Conservation (phyloP, 345 rosid genomes). For the Populus pruinosa region DNA sequence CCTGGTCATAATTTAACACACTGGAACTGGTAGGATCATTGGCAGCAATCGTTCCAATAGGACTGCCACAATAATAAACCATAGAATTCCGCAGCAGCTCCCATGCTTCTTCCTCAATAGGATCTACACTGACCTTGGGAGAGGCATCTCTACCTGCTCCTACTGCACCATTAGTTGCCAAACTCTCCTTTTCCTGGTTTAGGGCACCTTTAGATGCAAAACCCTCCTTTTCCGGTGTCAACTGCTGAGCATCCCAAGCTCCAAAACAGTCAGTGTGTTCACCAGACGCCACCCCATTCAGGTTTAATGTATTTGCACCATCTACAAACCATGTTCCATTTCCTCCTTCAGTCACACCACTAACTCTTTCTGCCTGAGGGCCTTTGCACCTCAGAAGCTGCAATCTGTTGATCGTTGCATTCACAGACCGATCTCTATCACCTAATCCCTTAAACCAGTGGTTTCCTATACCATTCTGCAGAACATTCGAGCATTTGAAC, state of each 20-base stretch:
- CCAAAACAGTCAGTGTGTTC: slow-evolving; percentile 26
- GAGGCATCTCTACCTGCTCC: slow-evolving; percentile 25
- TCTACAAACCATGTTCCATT: slow-evolving; percentile 36
- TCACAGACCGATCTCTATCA: slow-evolving; percentile 3
- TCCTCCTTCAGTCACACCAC: slow-evolving; percentile 33
- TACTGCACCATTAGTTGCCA: slow-evolving; percentile 5
- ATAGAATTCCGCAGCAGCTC: slow-evolving; percentile 62
- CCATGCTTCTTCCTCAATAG: slow-evolving; percentile 91
- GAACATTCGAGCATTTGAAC: slow-evolving; percentile 26
- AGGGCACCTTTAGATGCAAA: slow-evolving; percentile 28
- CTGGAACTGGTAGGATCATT: slow-evolving; percentile 66
- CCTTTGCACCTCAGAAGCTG: slow-evolving; percentile 45
- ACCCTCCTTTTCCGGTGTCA: slow-evolving; percentile 30
- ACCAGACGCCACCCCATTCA: slow-evolving; percentile 32
- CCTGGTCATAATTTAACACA: slow-evolving; percentile 77
- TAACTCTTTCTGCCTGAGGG: slow-evolving; percentile 39
- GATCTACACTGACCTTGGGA: slow-evolving; percentile 26
- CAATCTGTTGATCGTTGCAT: slow-evolving; percentile 7
- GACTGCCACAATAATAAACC: slow-evolving; percentile 71
- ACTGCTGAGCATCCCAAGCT: slow-evolving; percentile 34
- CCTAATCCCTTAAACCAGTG: slow-evolving; percentile 9
- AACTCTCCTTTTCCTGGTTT: slow-evolving; percentile 15
- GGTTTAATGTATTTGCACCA: slow-evolving; percentile 33
- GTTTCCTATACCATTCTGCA: slow-evolving; percentile 14
- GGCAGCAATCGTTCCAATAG: slow-evolving; percentile 91